Base-by-base conservation (phyloP, 2,329 filamentous ascomycete species). In the Epicoccum nigrum region DNA sequence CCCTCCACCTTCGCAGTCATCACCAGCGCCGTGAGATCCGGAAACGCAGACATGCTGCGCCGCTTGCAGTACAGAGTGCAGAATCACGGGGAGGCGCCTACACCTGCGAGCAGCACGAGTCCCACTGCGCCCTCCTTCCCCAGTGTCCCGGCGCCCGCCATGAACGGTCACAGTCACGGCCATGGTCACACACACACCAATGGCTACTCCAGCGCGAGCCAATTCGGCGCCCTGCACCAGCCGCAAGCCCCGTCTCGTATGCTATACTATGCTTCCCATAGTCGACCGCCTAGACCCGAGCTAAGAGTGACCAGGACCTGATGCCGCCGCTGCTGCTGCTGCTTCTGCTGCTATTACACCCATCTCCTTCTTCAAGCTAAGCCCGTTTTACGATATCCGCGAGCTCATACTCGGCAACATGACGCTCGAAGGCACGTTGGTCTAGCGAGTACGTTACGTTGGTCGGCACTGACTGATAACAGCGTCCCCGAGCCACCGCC, bases 401-500 rank as follows among this genome's bases (percentile, higher is more conserved):
- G 79, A 84, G 46, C 81, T 84, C 21, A 74, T 97, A 5, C 84
- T 89, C 4, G 76, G 80, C 7, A 77, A 87, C 15, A 81, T 84
- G 33, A 82, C 85, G 47, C 89, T 92, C 58, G 89, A 93, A 71
- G 82, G 92, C 93, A 79, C 68, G 83, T 92, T 80, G 68, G 16
- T 16, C 23, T 25, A 25, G 6, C 46, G 71, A 20, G 13, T 25
- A n/a, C 45, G 69, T 7, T 21, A 9, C 7, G 25, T 7, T 27
- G 12, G 21, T 11, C 39, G 7, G 21, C 20, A 32, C 61, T 64
- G 13, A 64, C 38, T 2, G 37, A 11, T 11, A 45, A n/a, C 69
- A 86, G 83, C 81, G 47, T 82, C 83, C 56, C 83, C 85, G 58
- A 77, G 77, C 54, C 84, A 85, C 38, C 77, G 83, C 59, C 81